These are phyloP conservation scores for Tricholoma hemisulphureum DNA, from an alignment of 768 basidiomycete species.

Conservation along the genomic window DNA sequence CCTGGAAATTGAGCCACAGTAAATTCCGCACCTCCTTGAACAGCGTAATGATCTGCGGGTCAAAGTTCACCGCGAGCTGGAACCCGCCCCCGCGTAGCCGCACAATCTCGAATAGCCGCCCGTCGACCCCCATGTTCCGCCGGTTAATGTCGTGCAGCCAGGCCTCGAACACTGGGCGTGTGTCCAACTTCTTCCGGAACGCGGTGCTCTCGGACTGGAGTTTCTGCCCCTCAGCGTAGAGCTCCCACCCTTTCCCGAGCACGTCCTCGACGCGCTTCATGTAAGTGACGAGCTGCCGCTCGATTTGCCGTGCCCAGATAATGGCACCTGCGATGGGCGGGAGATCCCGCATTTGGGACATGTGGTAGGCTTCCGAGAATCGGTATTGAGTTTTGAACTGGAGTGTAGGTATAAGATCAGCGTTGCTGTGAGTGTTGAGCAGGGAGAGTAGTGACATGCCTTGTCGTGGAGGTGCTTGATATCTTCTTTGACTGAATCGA, in stretches of 20 bases:
- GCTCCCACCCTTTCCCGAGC: constrained; percentile 96
- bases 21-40: constrained; percentile 98
- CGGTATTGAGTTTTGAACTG: constrained; percentile 97
- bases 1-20: constrained; percentile 93
- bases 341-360: constrained; percentile 98
- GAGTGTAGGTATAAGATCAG: background rate
- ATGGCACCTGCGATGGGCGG: constrained; percentile 98
- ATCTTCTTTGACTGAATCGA: constrained; percentile 98
- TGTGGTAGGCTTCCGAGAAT: constrained; percentile 92
- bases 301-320: constrained; percentile 99
- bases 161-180: constrained; percentile 89
- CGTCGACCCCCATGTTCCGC: constrained; percentile 88
- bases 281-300: constrained; percentile 90
- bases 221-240: constrained; percentile 98
- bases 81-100: constrained; percentile 68
- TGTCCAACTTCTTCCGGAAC: constrained; percentile 96
- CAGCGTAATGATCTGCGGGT: constrained; percentile 95
- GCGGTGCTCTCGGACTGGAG: constrained; percentile 88
- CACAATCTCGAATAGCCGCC: constrained; percentile 90
- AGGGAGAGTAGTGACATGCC: constrained; percentile 32
- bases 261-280: constrained; percentile 99
- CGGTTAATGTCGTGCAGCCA: constrained; percentile 96
- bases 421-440: background rate
- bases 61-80: constrained; percentile 95
- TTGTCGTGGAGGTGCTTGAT: constrained; percentile 95